phyloP scores from a whole-genome alignment of 2,329 filamentous ascomycete species.

The Orbilia blumenaviensis region DNA sequence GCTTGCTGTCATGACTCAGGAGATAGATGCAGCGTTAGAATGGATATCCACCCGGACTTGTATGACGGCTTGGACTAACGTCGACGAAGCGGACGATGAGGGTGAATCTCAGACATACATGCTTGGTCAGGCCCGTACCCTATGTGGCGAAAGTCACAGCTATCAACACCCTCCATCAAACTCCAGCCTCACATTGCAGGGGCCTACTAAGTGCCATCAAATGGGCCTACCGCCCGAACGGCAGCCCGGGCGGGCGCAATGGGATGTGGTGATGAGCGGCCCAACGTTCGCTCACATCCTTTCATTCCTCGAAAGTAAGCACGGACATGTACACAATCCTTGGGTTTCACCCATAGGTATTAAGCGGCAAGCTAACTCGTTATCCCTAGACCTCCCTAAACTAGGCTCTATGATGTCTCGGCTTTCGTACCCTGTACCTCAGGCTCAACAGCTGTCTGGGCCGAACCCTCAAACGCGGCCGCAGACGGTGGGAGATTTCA shows the following conservation, averaged over 20 bases:
- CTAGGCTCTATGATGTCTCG: slow-evolving; percentile 27
- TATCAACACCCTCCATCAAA: neutral
- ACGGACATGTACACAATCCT: neutral
- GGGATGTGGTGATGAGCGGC: slow-evolving; percentile 26
- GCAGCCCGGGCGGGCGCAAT: neutral
- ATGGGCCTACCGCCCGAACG: slow-evolving; percentile 36
- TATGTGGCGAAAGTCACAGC: neutral
- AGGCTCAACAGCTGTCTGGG: neutral
- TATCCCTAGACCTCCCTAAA: slow-evolving; percentile 17
- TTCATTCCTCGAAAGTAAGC: slow-evolving; percentile 40
- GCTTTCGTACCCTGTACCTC: neutral
- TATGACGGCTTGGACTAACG: slow-evolving; percentile 31
- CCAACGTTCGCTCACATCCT: slow-evolving; percentile 34
- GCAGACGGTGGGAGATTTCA: slow-evolving; percentile 23
- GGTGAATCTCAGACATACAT: slow-evolving; percentile 2
- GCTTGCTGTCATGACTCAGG: slow-evolving; percentile 44
- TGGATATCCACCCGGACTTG: slow-evolving; percentile 45
- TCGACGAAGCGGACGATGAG: slow-evolving; percentile 39
- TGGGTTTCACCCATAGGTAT: neutral
- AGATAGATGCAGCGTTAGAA: slow-evolving; percentile 43
- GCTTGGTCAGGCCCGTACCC: neutral
- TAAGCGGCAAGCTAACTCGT: neutral
- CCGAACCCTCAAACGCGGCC: neutral
- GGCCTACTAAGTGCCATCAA: neutral
- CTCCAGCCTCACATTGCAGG: neutral